A percentile compares a stretch with the other conserved stretches of the same genome.
These are phyloP conservation scores for Coemansia umbellata DNA, from an alignment of 192 early-diverging fungal species.

Conservation along the genomic window DNA sequence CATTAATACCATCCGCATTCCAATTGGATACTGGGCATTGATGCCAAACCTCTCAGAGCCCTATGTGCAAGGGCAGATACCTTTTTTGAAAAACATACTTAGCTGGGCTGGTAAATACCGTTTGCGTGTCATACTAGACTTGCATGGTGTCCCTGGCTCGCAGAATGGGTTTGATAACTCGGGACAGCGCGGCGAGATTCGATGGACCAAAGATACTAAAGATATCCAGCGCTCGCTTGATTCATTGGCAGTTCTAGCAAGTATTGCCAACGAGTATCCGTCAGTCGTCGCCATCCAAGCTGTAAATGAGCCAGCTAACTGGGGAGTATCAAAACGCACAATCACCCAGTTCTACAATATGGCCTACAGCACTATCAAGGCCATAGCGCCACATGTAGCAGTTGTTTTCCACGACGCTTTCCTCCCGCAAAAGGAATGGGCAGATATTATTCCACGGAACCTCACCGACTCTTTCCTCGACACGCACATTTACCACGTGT, in stretches of 20 bases:
- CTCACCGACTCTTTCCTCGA: constrained; percentile 38
- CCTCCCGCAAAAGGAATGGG: constrained; percentile 38
- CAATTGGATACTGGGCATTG: constrained; percentile 70
- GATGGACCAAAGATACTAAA: constrained; percentile 25
- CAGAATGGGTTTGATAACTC: constrained; percentile 66
- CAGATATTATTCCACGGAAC: constrained; percentile 22
- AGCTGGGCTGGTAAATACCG: constrained; percentile 63
- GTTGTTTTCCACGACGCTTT: constrained; percentile 49
- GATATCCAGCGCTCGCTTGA: constrained; percentile 31
- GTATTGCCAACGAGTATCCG: constrained; percentile 32
- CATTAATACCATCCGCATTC: constrained; percentile 68
- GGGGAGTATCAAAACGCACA: constrained; percentile 34
- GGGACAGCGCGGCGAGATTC: constrained; percentile 40
- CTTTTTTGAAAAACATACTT: constrained; percentile 55
- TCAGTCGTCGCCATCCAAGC: constrained; percentile 37
- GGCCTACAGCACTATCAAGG: constrained; percentile 25
- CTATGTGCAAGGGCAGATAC: constrained; percentile 56
- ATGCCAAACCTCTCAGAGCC: constrained; percentile 52
- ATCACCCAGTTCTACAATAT: constrained; percentile 37
- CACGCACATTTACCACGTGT: constrained; percentile 54
- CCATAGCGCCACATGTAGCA: constrained; percentile 25
- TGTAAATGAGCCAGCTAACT: constrained; percentile 53
- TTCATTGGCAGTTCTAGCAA: constrained; percentile 26
- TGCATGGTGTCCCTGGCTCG: constrained; percentile 69
- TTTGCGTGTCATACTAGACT: constrained; percentile 63